Percentiles rank a stretch among this genome's conserved stretches.
These are phyloP conservation scores for Hansenula lynferdii DNA, from an alignment of 1,139 yeast genomes.

Conservation along the genomic window DNA sequence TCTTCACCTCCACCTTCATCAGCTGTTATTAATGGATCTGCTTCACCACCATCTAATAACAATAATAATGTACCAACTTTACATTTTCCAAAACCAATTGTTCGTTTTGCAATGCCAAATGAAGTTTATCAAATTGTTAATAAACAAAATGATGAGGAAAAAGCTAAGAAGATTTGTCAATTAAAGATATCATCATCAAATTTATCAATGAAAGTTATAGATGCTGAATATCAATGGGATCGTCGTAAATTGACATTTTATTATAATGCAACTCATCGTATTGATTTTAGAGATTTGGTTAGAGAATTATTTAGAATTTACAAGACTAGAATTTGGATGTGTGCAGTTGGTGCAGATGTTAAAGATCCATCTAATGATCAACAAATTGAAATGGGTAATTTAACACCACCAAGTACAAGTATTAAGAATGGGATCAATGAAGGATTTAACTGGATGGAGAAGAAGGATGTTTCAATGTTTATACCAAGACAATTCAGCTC, in stretches of 20 bases:
- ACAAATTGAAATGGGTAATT: neutral
- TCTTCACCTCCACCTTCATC: slow-evolving; percentile 11
- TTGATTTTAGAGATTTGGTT: slow-evolving; percentile 90
- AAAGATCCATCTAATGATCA: neutral
- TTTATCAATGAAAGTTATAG: slow-evolving; percentile 42
- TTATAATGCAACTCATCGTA: slow-evolving; percentile 67
- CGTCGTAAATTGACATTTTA: slow-evolving; percentile 89
- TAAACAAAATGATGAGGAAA: slow-evolving; percentile 36
- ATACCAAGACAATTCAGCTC: slow-evolving; percentile 16
- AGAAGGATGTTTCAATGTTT: slow-evolving; percentile 7
- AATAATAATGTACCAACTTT: slow-evolving; percentile 22
- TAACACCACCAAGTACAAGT: slow-evolving; percentile 1
- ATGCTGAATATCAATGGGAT: slow-evolving; percentile 96
- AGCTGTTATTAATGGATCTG: slow-evolving; percentile 4
- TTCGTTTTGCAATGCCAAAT: slow-evolving; percentile 42
- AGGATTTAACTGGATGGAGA: slow-evolving; percentile 1
- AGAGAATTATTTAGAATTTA: slow-evolving; percentile 89
- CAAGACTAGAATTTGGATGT: slow-evolving; percentile 97
- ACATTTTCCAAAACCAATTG: slow-evolving; percentile 62
- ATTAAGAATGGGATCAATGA: slow-evolving; percentile 2
- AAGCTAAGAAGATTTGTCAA: slow-evolving; percentile 39
- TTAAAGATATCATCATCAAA: slow-evolving; percentile 28
- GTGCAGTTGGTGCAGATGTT: slow-evolving; percentile 51
- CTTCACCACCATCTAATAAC: slow-evolving; percentile 1
- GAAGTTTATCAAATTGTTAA: slow-evolving; percentile 30